Percentiles rank a stretch among this genome's conserved stretches.
These are phyloP conservation scores for Fusarium metavorans DNA, from an alignment of 2,329 filamentous ascomycete species.

Conservation along the genomic window DNA sequence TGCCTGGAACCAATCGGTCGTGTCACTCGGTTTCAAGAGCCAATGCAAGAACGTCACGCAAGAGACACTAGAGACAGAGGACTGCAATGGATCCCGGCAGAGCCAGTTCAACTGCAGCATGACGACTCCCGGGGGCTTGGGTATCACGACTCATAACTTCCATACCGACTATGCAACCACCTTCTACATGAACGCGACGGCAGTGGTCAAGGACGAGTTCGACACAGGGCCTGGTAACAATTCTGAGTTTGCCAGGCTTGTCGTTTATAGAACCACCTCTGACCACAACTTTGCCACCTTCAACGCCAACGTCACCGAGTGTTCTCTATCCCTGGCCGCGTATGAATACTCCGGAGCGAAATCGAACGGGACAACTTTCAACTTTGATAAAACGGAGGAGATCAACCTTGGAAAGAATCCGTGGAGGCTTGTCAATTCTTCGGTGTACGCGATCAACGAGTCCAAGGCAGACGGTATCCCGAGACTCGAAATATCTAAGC, in stretches of 20 bases:
- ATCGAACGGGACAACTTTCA: conserved; percentile 20
- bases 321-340: conserved; percentile 5
- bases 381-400: background rate
- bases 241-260: conserved; percentile 2
- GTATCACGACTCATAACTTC: background rate
- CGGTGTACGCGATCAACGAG: background rate
- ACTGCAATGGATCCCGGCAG: background rate
- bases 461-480: conserved; percentile 1
- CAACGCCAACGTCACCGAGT: conserved; percentile 25
- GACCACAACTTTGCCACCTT: conserved; percentile 7
- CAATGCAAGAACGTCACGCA: conserved; percentile 20
- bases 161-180: conserved; percentile 8
- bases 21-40: conserved; percentile 20
- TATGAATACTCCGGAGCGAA: conserved; percentile 7
- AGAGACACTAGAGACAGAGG: background rate
- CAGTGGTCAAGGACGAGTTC: background rate
- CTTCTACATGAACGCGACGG: conserved; percentile 6
- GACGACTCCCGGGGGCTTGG: conserved; percentile 14
- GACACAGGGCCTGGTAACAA: background rate
- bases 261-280: conserved; percentile 12
- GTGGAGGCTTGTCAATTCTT: background rate
- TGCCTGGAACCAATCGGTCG: conserved; percentile 5
- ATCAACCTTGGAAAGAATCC: background rate
- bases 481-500: background rate
- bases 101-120: conserved; percentile 2